Percentiles rank a stretch among this genome's conserved stretches.
Evolutionary conservation across 257 asterid genomes (phyloP).

Genomic region (Solanum sejunctum): DNA sequence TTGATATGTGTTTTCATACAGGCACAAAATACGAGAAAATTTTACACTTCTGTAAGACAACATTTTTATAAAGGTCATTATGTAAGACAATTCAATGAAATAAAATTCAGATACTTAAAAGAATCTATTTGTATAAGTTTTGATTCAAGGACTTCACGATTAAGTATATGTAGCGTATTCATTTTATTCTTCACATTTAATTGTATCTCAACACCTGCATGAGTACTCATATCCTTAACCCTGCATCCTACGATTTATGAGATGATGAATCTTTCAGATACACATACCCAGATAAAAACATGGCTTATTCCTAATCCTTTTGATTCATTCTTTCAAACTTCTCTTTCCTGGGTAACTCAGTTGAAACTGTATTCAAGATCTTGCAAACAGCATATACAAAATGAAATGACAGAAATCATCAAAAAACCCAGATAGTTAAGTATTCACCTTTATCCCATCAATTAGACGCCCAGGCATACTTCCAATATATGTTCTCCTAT

Average conservation of each 20-base stretch:
- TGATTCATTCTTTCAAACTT: background rate
- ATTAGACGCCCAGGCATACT: conserved; percentile 99
- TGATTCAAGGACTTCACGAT: background rate
- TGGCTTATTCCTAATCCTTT: background rate
- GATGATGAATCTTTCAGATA: background rate
- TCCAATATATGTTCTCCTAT: conserved; percentile 92
- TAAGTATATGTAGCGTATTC: background rate
- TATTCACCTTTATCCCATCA: conserved; percentile 85
- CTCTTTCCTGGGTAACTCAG: background rate
- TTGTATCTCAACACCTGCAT: background rate
- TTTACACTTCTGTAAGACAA: background rate
- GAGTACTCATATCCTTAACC: background rate
- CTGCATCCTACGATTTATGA: background rate
- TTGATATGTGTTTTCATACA: background rate
- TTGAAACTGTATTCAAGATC: background rate
- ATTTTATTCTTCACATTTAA: background rate
- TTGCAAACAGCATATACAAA: background rate
- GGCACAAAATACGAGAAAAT: background rate
- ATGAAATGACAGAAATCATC: background rate
- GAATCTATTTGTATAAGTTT: background rate
- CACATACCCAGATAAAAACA: background rate
- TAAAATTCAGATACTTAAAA: background rate
- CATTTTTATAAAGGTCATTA: background rate
- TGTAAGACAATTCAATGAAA: background rate
- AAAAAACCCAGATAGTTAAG: background rate